A percentile compares a stretch with the other conserved stretches of the same genome.
Evolutionary conservation across 177 flowering plant genomes (phyloP).

Genomic region (Vitis hybrid): DNA sequence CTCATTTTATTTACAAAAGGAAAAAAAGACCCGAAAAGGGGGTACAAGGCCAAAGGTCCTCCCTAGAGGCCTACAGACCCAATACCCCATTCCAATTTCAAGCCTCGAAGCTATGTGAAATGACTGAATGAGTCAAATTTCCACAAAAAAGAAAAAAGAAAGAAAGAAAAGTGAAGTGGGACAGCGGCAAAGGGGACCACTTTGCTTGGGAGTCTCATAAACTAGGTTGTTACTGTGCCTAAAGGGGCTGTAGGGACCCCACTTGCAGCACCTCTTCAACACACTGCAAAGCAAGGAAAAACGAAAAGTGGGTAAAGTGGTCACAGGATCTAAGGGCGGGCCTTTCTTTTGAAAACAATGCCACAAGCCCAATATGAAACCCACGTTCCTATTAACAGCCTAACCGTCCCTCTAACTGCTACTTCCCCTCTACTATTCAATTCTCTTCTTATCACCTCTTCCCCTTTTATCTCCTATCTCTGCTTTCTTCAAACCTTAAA

Average conservation of each 20-base stretch:
- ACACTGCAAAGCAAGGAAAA: conserved; percentile 5
- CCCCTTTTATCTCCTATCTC: background rate
- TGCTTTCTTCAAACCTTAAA: conserved; percentile 7
- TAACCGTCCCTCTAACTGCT: conserved; percentile 29
- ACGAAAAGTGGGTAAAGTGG: conserved; percentile 19
- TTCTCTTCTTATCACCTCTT: background rate
- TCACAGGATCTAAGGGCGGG: conserved; percentile 38
- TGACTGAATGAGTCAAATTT: no score
- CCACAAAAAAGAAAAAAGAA: no score
- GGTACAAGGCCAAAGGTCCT: no score
- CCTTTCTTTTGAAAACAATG: conserved; percentile 27
- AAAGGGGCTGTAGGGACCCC: conserved; percentile 5
- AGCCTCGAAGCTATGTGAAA: no score
- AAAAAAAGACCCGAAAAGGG: no score
- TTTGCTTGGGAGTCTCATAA: background rate
- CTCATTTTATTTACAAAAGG: no score
- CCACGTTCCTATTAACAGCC: conserved; percentile 35
- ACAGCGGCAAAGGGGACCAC: background rate
- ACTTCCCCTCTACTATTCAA: conserved; percentile 9
- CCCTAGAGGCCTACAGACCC: no score
- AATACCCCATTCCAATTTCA: no score
- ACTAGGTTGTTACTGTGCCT: no score
- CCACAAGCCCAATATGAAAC: conserved; percentile 20
- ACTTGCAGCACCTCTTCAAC: background rate
- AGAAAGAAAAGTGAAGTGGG: no score